A percentile compares a stretch with the other conserved stretches of the same genome.
These are phyloP conservation scores for Fusarium sp. DNA, from an alignment of 2,329 filamentous ascomycete species.

Conservation along the genomic window DNA sequence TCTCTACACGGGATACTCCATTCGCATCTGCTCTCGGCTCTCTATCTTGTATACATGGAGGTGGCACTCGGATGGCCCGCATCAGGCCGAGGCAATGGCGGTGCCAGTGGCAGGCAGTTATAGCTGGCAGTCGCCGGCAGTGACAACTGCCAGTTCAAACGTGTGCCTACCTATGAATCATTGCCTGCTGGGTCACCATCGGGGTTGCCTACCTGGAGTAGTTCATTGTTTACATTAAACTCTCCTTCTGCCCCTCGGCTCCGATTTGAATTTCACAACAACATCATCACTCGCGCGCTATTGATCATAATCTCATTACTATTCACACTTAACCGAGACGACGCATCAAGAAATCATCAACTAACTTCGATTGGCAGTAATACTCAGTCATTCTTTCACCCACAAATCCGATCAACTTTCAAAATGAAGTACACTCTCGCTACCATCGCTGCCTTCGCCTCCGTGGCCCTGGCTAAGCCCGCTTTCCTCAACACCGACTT, in stretches of 20 bases:
- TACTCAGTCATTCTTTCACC: conserved; percentile 44
- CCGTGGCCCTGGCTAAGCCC: conserved; percentile 47
- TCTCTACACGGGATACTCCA: conserved; percentile 6
- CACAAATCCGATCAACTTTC: conserved; percentile 38
- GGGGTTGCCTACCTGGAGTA: background rate
- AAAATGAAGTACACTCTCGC: conserved; percentile 54
- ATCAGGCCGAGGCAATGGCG: background rate
- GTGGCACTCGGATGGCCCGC: background rate
- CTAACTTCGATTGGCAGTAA: conserved; percentile 41
- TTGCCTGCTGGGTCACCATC: background rate
- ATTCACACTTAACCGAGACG: conserved; percentile 15
- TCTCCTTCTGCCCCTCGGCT: background rate
- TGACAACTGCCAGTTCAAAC: background rate
- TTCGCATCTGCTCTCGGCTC: background rate
- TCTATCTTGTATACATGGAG: background rate
- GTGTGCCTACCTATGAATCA: conserved; percentile 1
- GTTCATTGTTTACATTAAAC: conserved; percentile 4
- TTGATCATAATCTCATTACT: conserved; percentile 7
- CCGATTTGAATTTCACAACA: conserved; percentile 13
- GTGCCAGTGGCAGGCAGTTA: background rate
- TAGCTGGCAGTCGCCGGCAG: background rate
- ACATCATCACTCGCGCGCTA: conserved; percentile 2
- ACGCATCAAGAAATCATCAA: background rate
- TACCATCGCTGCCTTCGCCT: conserved; percentile 47
- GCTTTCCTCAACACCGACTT: conserved; percentile 49